Conservation (phyloP, 768 basidiomycete species). For the Fomitopsis pulvina region DNA sequence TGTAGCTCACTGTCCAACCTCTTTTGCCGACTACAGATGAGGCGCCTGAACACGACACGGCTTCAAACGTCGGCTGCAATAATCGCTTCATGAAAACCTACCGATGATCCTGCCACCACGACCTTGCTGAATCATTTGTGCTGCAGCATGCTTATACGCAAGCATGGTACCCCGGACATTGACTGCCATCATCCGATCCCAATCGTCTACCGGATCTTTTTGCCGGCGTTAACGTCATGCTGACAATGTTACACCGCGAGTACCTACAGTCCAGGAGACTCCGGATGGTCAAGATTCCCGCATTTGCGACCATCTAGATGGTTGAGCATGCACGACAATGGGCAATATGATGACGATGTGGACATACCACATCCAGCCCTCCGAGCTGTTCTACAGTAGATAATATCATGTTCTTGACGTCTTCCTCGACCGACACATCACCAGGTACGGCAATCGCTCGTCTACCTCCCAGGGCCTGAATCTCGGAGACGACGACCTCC, state of each 20-base stretch:
- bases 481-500: conserved; percentile 8
- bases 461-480: conserved; percentile 17
- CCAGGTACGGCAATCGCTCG: conserved; percentile 22
- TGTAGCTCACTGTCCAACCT: neutral
- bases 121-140: conserved; percentile 38
- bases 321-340: neutral
- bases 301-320: conserved; percentile 28
- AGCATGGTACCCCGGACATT: conserved; percentile 36
- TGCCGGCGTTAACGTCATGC: neutral
- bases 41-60: neutral
- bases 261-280: conserved; percentile 7
- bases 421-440: conserved; percentile 35
- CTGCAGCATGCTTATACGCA: conserved; percentile 37
- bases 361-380: conserved; percentile 39
- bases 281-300: conserved; percentile 10
- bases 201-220: conserved; percentile 6
- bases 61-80: neutral
- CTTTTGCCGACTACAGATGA: neutral
- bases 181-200: conserved; percentile 22
- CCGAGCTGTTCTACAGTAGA: conserved; percentile 27
- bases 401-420: conserved; percentile 36
- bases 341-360: neutral
- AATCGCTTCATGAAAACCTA: conserved; percentile 21
- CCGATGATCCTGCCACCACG: conserved; percentile 34
- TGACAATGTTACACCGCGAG: neutral